These are phyloP conservation scores for Globisporangium barbulae DNA, from an alignment of 352 stramenopile genomes.

Conservation along the genomic window DNA sequence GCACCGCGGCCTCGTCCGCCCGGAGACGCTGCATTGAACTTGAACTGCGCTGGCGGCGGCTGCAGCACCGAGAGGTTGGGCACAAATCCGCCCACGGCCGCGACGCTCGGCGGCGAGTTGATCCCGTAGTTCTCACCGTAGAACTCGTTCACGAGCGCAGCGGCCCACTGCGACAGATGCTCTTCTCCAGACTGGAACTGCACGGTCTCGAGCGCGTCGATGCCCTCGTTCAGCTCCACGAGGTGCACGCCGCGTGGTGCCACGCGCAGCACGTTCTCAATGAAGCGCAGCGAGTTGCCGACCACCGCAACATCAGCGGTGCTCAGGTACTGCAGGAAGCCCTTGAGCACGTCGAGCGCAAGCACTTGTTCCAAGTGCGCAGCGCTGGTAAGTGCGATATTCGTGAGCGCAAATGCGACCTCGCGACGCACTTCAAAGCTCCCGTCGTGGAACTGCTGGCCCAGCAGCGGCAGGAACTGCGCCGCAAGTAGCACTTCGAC, in stretches of 20 bases:
- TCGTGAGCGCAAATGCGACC: constrained; percentile 68
- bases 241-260: constrained; percentile 51
- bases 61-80: constrained; percentile 24
- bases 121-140: constrained; percentile 82
- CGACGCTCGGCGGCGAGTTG: constrained; percentile 51
- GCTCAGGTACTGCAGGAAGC: constrained; percentile 52
- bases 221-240: constrained; percentile 61
- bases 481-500: constrained; percentile 54
- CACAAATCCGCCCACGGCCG: constrained; percentile 19
- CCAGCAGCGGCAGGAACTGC: constrained; percentile 53
- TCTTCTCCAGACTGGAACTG: constrained; percentile 65
- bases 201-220: constrained; percentile 75
- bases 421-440: constrained; percentile 71
- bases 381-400: constrained; percentile 63
- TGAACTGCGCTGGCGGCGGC: constrained; percentile 16
- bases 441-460: constrained; percentile 51
- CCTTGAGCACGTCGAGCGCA: constrained; percentile 50
- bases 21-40: constrained; percentile 17
- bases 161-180: constrained; percentile 59
- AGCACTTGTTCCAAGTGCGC: constrained; percentile 50
- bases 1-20: constrained; percentile 54
- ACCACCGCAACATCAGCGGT: constrained; percentile 67
- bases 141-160: constrained; percentile 77
- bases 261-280: constrained; percentile 74
- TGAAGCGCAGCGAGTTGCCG: constrained; percentile 68